These are phyloP conservation scores for Apophysomyces variabilis DNA, from an alignment of 371 early-diverging fungal genomes.

Conservation along the genomic window DNA sequence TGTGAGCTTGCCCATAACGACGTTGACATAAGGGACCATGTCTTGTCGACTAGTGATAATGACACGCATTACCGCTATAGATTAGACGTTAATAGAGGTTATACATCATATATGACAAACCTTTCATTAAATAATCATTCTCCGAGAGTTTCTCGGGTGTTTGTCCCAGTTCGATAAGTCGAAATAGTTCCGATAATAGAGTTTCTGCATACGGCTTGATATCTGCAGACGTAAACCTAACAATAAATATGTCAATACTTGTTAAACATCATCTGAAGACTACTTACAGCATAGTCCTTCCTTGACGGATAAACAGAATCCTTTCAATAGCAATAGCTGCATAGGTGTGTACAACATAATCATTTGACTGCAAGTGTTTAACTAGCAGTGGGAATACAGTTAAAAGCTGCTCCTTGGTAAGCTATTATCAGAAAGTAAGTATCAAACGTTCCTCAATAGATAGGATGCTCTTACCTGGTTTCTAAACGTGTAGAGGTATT, in stretches of 20 bases:
- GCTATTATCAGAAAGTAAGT: constrained; percentile 25
- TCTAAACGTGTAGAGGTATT: constrained; percentile 91
- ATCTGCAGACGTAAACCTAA: constrained; percentile 73
- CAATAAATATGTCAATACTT: not conserved
- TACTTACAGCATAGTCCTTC: constrained; percentile 65
- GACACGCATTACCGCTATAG: constrained; percentile 78
- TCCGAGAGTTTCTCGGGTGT: constrained; percentile 91
- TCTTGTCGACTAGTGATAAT: constrained; percentile 76
- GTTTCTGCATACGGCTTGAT: constrained; percentile 70
- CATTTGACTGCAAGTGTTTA: constrained; percentile 78
- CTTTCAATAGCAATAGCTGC: constrained; percentile 92
- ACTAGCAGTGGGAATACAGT: constrained; percentile 80
- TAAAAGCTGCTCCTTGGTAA: constrained; percentile 78
- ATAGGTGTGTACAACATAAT: constrained; percentile 91
- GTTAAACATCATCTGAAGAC: not conserved
- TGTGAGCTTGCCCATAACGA: constrained; percentile 75
- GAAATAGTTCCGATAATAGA: constrained; percentile 78
- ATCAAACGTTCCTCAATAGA: not conserved
- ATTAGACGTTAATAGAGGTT: not conserved
- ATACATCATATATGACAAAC: constrained; percentile 26
- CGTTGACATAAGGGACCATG: constrained; percentile 71
- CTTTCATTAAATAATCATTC: constrained; percentile 92
- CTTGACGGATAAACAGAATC: constrained; percentile 81
- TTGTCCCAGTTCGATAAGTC: constrained; percentile 66
- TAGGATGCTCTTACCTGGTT: constrained; percentile 63